Evolutionary conservation across 139 green algal species (phyloP).

Genomic region (Chlorella sorokiniana): DNA sequence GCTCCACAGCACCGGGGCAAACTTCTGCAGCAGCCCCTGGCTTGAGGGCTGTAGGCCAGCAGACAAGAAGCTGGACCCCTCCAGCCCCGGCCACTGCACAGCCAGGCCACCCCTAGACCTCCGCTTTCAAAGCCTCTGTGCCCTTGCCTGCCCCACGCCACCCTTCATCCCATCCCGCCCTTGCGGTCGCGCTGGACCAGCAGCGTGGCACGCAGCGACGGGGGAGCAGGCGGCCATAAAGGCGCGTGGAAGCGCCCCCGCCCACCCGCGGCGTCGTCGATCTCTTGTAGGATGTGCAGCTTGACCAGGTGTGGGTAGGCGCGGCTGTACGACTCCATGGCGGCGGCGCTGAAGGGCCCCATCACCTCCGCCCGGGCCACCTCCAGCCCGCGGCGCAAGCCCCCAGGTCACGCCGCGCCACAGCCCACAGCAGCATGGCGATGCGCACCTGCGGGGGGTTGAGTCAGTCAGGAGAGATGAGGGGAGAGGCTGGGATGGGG

Average conservation of each 20-base stretch:
- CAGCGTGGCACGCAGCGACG: no score
- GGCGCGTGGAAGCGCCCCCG: neutral
- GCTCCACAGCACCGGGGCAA: neutral
- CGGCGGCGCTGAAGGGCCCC: constrained; percentile 72
- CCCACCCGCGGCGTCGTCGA: constrained; percentile 43
- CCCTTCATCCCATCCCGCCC: no score
- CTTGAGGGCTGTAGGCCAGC: no score
- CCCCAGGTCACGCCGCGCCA: constrained; percentile 45
- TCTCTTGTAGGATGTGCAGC: constrained; percentile 86
- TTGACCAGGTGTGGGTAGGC: constrained; percentile 88
- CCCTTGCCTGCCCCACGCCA: no score
- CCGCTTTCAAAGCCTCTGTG: no score
- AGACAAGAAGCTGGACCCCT: no score
- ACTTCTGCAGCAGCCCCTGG: no score
- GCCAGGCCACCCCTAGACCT: no score
- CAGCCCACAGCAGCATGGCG: constrained; percentile 59
- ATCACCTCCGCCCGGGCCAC: constrained; percentile 64
- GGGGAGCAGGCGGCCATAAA: no score
- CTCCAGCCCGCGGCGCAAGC: constrained; percentile 53
- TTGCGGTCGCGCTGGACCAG: no score
- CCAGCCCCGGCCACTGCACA: no score
- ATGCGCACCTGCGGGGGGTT: constrained; percentile 52
- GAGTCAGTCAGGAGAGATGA: neutral
- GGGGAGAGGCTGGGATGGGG: no score
- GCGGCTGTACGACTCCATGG: constrained; percentile 86